Conservation (phyloP, 306 rosid species). For the Prunus dulcis region DNA sequence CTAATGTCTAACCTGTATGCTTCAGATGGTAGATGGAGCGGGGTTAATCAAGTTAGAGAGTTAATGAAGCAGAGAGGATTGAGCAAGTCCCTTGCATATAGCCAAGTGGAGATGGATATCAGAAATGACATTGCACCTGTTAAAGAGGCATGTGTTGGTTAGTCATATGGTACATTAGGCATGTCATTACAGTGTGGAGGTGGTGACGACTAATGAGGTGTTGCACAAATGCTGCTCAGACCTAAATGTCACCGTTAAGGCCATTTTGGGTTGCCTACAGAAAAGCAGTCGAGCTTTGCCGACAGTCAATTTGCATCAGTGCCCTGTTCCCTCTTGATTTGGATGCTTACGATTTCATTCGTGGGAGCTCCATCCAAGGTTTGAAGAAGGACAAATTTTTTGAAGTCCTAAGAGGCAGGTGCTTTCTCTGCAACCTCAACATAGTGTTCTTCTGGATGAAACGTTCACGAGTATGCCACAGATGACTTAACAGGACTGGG, state of each 20-base stretch:
- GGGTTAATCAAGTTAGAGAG: slow-evolving; percentile 66
- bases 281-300: not conserved
- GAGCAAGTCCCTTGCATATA: slow-evolving; percentile 58
- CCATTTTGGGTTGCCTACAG: no score
- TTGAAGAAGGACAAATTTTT: not conserved
- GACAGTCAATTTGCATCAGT: not conserved
- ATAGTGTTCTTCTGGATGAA: not conserved
- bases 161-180: slow-evolving; percentile 4
- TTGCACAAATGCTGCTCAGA: no score
- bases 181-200: not conserved
- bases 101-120: slow-evolving; percentile 55
- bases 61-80: slow-evolving; percentile 60
- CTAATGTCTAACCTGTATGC: slow-evolving; percentile 74
- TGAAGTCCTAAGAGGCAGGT: not conserved
- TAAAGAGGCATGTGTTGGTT: slow-evolving; percentile 31
- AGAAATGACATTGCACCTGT: slow-evolving; percentile 14
- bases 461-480: not conserved
- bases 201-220: no score
- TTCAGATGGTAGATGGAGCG: slow-evolving; percentile 81
- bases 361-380: not conserved
- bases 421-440: not conserved
- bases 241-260: no score
- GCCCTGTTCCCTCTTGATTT: not conserved
- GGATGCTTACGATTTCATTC: not conserved
- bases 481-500: not conserved